phyloP scores from a whole-genome alignment of 2,329 filamentous ascomycete genomes.

The Fusarium bactridioides region DNA sequence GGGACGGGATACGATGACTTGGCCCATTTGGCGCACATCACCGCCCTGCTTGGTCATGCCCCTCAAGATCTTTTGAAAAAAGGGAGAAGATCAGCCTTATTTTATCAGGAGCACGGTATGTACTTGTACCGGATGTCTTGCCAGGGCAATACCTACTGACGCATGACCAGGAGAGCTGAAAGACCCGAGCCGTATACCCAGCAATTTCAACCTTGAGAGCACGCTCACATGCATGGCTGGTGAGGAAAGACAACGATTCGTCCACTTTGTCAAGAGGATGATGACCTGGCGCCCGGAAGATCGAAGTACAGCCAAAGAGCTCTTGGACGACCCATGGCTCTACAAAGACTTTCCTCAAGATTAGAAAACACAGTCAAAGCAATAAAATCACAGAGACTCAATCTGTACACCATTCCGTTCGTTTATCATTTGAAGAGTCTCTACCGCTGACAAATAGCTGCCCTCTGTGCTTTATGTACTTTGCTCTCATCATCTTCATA shows the following conservation, averaged over 20 bases:
- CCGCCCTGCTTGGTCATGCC: background rate
- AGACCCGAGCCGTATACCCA: background rate
- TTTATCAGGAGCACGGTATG: background rate
- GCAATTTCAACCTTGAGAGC: background rate
- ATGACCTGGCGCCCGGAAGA: background rate
- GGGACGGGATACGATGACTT: constrained; percentile 4
- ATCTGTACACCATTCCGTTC: background rate
- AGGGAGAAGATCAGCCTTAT: background rate
- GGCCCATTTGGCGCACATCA: constrained; percentile 14
- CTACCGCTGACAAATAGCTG: background rate
- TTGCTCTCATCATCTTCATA: background rate
- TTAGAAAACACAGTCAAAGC: background rate
- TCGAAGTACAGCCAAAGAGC: background rate
- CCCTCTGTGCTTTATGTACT: background rate
- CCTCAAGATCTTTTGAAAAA: background rate
- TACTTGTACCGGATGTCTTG: background rate
- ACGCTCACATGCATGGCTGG: background rate
- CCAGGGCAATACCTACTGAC: background rate
- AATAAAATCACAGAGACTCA: background rate
- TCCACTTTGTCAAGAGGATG: background rate
- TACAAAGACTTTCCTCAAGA: background rate
- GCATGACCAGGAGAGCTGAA: background rate
- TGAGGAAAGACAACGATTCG: background rate
- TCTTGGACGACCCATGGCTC: background rate
- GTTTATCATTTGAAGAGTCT: background rate